A percentile compares a stretch with the other conserved stretches of the same genome.
Evolutionary conservation across 257 asterid species (phyloP).

Genomic region (Lycium ferocissimum): DNA sequence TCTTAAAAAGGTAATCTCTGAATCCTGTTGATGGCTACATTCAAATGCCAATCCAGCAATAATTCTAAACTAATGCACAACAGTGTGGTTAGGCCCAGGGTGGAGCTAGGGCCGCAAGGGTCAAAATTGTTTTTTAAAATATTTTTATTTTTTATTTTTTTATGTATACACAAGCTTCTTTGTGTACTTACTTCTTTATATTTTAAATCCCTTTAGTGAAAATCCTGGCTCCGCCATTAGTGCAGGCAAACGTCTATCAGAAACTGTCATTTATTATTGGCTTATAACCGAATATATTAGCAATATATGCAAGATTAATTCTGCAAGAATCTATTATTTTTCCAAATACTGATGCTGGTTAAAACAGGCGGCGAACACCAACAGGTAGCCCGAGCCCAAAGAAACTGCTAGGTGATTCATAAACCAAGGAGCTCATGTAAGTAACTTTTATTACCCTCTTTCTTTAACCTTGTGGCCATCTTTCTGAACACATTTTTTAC

Average conservation of each 20-base stretch:
- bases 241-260: neutral
- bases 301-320: neutral
- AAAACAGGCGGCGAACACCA: constrained; percentile 27
- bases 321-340: constrained; percentile 2
- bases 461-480: neutral
- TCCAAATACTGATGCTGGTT: neutral
- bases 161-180: neutral
- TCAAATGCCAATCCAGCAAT: neutral
- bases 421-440: constrained; percentile 22
- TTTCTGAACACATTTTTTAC: neutral
- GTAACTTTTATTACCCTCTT: neutral
- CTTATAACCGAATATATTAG: neutral
- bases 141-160: neutral
- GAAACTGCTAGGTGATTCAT: constrained; percentile 14
- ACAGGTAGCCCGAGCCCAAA: constrained; percentile 22
- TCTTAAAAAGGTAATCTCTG: constrained; percentile 62
- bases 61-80: neutral
- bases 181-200: neutral
- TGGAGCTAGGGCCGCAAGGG: neutral
- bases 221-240: neutral
- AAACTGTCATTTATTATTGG: neutral
- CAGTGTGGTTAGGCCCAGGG: neutral
- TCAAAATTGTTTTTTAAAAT: neutral
- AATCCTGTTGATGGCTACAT: neutral
- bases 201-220: neutral